phyloP scores from a whole-genome alignment of 1,284 basidiomycete species.

The Golubevia pallescens region DNA sequence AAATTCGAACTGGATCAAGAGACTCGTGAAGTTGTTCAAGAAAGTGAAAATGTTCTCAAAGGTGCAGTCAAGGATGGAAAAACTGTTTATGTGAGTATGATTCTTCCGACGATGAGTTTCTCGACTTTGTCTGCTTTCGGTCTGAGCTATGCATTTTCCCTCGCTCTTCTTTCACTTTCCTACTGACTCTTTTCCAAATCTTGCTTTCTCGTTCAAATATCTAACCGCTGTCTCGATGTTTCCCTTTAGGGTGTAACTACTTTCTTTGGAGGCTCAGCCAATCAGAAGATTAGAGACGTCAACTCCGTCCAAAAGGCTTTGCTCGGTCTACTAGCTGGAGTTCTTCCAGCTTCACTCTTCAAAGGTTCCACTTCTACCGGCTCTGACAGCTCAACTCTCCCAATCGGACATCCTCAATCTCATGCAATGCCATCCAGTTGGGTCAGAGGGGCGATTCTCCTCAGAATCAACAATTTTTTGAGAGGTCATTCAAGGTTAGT shows the following conservation, averaged over 20 bases:
- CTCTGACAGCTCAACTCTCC: not conserved
- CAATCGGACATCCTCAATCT: not conserved
- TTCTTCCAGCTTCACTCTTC: not conserved
- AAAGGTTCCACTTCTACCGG: not conserved
- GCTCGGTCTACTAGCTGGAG: not conserved
- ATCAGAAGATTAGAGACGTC: not conserved
- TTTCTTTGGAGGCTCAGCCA: not conserved
- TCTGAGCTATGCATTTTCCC: not conserved
- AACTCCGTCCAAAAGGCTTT: not conserved
- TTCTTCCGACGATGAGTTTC: not conserved
- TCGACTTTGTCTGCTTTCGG: not conserved
- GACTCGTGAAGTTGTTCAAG: not conserved
- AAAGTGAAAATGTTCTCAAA: not conserved
- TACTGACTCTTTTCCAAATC: too few species aligned
- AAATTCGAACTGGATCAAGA: not conserved
- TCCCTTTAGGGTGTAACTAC: not conserved
- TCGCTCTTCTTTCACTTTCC: not conserved
- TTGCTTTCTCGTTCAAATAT: too few species aligned
- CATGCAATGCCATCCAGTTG: slow-evolving; percentile 39
- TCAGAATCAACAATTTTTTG: slow-evolving; percentile 39
- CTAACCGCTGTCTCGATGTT: not conserved
- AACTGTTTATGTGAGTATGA: not conserved
- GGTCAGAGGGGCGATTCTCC: slow-evolving; percentile 43
- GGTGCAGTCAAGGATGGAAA: not conserved
- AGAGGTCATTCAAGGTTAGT: slow-evolving; percentile 24